Percentiles rank a stretch among this genome's conserved stretches.
Conservation (phyloP, 352 stramenopile species). For the Pythium grandisporangium region DNA sequence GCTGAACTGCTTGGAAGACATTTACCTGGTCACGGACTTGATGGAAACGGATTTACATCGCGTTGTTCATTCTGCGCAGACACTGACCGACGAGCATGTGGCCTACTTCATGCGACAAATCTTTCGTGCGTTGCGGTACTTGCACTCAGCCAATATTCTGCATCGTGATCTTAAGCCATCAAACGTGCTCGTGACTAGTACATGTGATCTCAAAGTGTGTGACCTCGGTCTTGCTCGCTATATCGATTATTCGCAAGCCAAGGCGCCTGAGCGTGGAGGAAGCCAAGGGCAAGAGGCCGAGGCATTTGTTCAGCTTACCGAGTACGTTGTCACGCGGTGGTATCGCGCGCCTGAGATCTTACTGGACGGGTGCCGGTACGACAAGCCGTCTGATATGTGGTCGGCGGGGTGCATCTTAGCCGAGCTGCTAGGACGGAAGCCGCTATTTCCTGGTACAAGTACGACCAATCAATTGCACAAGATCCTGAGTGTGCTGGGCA, state of each 20-base stretch:
- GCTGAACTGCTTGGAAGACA: slow-evolving; percentile 92
- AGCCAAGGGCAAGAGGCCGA: slow-evolving; percentile 7
- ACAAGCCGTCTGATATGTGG: slow-evolving; percentile 72
- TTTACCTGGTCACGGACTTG: slow-evolving; percentile 95
- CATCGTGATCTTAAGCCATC: slow-evolving; percentile 95
- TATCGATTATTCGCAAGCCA: slow-evolving; percentile 51
- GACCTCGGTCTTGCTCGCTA: slow-evolving; percentile 91
- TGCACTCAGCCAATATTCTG: slow-evolving; percentile 95
- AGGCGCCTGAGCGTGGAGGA: slow-evolving; percentile 20
- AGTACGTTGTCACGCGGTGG: slow-evolving; percentile 75
- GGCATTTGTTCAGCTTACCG: slow-evolving; percentile 56
- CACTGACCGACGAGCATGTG: slow-evolving; percentile 87
- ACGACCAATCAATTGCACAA: slow-evolving; percentile 97
- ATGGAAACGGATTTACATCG: slow-evolving; percentile 93
- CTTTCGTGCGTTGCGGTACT: slow-evolving; percentile 92
- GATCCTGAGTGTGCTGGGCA: slow-evolving; percentile 91
- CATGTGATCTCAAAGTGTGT: slow-evolving; percentile 94
- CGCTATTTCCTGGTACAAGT: slow-evolving; percentile 94
- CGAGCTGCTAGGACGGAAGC: slow-evolving; percentile 91
- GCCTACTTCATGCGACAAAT: slow-evolving; percentile 97
- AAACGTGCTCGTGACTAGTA: slow-evolving; percentile 96
- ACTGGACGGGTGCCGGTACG: slow-evolving; percentile 77
- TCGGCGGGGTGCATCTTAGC: slow-evolving; percentile 94
- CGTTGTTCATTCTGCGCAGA: slow-evolving; percentile 89
- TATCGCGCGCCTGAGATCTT: slow-evolving; percentile 89